Conservation (phyloP, 1,284 basidiomycete species). For the Cystobasidium sp. region DNA sequence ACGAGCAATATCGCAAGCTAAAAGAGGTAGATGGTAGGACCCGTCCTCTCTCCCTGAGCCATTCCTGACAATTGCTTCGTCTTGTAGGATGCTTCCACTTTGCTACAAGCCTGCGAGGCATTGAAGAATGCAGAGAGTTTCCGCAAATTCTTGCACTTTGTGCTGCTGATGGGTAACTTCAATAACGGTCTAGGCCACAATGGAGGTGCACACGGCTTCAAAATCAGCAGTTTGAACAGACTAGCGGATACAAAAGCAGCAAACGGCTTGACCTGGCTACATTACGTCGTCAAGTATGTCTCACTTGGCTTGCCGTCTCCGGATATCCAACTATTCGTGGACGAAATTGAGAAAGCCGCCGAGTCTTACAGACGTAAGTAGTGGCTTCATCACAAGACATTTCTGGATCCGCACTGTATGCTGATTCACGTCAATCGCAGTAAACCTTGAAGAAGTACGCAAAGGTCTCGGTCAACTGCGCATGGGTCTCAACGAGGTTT, state of each 20-base stretch:
- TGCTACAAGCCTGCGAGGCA: slow-evolving; percentile 77
- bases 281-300: slow-evolving; percentile 91
- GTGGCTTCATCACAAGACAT: neutral
- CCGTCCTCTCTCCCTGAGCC: slow-evolving; percentile 45
- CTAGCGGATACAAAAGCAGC: slow-evolving; percentile 94
- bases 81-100: slow-evolving; percentile 71
- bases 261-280: slow-evolving; percentile 85
- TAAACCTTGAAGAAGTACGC: slow-evolving; percentile 75
- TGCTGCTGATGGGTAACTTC: slow-evolving; percentile 94
- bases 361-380: slow-evolving; percentile 86
- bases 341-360: slow-evolving; percentile 84
- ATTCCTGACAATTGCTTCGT: neutral
- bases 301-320: slow-evolving; percentile 74
- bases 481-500: slow-evolving; percentile 77
- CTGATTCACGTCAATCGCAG: slow-evolving; percentile 56
- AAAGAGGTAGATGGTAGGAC: slow-evolving; percentile 56
- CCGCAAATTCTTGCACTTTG: slow-evolving; percentile 80
- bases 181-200: slow-evolving; percentile 97
- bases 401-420: neutral
- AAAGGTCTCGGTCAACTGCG: slow-evolving; percentile 73
- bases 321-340: slow-evolving; percentile 82
- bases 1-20: slow-evolving; percentile 68
- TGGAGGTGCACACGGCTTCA: slow-evolving; percentile 96
- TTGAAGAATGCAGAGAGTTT: slow-evolving; percentile 78
- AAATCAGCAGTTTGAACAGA: slow-evolving; percentile 97